Evolutionary conservation across 2,329 filamentous ascomycete genomes (phyloP).

Genomic region (Xylaria sp.): DNA sequence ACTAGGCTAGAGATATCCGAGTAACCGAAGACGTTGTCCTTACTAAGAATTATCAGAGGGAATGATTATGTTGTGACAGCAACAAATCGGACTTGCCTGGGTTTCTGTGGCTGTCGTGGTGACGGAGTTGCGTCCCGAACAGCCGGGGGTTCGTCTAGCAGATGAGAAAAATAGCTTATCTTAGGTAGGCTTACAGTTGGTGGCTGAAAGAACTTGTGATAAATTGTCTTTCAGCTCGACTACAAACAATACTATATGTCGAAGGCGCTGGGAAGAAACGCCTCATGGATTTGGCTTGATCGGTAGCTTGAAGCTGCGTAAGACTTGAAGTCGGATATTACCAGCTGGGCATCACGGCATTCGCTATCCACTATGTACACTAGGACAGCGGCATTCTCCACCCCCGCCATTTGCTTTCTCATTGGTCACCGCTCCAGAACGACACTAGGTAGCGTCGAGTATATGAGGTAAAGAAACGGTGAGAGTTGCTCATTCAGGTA

Average conservation of each 20-base stretch:
- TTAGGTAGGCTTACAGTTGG: slow-evolving; percentile 10
- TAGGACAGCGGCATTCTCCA: slow-evolving; percentile 19
- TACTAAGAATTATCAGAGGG: slow-evolving; percentile 9
- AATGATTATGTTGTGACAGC: slow-evolving; percentile 6
- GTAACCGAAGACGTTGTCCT: slow-evolving; percentile 12
- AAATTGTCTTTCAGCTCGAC: background rate
- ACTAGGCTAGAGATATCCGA: slow-evolving; percentile 18
- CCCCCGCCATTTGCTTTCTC: background rate
- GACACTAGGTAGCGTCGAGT: background rate
- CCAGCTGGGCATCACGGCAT: background rate
- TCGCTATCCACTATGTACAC: background rate
- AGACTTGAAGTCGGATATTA: slow-evolving; percentile 6
- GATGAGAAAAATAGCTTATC: background rate
- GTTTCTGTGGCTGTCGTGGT: slow-evolving; percentile 12
- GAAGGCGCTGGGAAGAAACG: slow-evolving; percentile 1
- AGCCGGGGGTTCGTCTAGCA: slow-evolving; percentile 25
- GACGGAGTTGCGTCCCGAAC: slow-evolving; percentile 36
- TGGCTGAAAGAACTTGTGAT: slow-evolving; percentile 14
- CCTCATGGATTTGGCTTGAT: background rate
- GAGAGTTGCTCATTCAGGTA: background rate
- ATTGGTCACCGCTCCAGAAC: background rate
- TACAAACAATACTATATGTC: slow-evolving; percentile 1
- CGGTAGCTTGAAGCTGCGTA: slow-evolving; percentile 17
- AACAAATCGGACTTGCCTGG: slow-evolving; percentile 6
- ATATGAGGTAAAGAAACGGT: slow-evolving; percentile 13